Base-by-base conservation (phyloP, 805 yeast species). In the Pichia scutulata region DNA sequence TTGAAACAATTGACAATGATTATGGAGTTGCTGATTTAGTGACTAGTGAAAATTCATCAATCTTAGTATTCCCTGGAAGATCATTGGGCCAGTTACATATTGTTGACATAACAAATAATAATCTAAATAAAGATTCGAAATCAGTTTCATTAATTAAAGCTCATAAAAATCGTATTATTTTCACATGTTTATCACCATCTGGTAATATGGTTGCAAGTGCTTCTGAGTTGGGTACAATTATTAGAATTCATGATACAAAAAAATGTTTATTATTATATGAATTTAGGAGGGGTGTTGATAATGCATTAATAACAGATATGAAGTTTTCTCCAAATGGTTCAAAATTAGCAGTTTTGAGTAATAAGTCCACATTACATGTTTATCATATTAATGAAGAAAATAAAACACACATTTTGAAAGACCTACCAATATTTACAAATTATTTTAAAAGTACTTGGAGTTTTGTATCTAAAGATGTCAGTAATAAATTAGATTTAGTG, bases 401-500 rank as follows among this genome's bases (percentile, higher is more conserved):
- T 26, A 73, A 86, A 52, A 77, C 80, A 21, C 96, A 89, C 64
- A 59, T 86, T 22, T 70, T 90, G 46, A 77, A 79, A 47, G 77
- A 72, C 44, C 55, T 85, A 10, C 88, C 89, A 13, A 57, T 77
- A 1, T 72, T 88, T 46, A 64, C 69, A 8, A 73, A 75, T 44
- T 89, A 89, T 63, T 86, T 90, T 66, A 80, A 84, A 47, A 83
- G 92, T 2, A 84, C 86, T 16, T 90, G 97, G 97, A 83, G 93
- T 40, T 87, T 85, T 69, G 87, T 88, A 47, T 84, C 92, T 0
- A 72, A 80, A 16, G 84, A 86, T 58, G 74, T 78, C 19, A 65
- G 61, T 24, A 57, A 57, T 39, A 69, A 68, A 49, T 67, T 70
- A 7, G 63, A 63, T 39, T 50, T 19, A 5, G 51, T 63, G 16